Evolutionary conservation across 495 filamentous ascomycete species (phyloP), one percentile per base, ranked within the genome.

Genomic region (Arthonia radiata): DNA sequence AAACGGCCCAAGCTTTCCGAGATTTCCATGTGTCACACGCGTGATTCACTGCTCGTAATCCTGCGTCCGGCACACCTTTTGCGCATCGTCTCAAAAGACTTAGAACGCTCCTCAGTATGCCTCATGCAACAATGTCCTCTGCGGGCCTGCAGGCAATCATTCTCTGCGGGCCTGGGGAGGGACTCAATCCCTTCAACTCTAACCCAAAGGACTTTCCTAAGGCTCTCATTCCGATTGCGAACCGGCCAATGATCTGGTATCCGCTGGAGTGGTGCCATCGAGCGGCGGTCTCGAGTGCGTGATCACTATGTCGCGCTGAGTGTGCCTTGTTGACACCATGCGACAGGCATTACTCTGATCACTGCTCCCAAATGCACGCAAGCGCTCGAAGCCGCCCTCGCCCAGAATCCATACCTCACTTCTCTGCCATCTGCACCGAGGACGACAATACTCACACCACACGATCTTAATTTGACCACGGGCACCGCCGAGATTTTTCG

Each of bases 161-260:
- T 37, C 55, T 94, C 3, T 93, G 82, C 37, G 82, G 82, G 1
- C 81, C 83, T 25, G 86, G 89, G 29, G 69, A 75, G 9, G 82
- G 73, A 2, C 71, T 94, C 30, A 75, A 73, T 19, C 92, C 89
- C 0, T 92, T 94, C 49, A 92, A 80, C 2, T 68, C 77, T 5
- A 77, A 74, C 29, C 72, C 82, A 3, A 72, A 83, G 45, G 78
- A 90, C 39, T 70, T 71, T 30, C 82, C 82, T 3, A 97, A 94
- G 51, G 76, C 75, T 25, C 62, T 97, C 5, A 53, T 94, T 15
- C 80, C 81, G 5, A 73, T 94, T 28, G 86, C 83, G 30, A 94
- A 94, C 48, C 58, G 81, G 30, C 83, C 83, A 0, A 91, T 94
- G 86, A 63, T 97, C 18, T 92, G 72, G 66, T 94, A 92, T 47